Conservation (phyloP, 179 eudicot genomes). For the Silene coronaria region DNA sequence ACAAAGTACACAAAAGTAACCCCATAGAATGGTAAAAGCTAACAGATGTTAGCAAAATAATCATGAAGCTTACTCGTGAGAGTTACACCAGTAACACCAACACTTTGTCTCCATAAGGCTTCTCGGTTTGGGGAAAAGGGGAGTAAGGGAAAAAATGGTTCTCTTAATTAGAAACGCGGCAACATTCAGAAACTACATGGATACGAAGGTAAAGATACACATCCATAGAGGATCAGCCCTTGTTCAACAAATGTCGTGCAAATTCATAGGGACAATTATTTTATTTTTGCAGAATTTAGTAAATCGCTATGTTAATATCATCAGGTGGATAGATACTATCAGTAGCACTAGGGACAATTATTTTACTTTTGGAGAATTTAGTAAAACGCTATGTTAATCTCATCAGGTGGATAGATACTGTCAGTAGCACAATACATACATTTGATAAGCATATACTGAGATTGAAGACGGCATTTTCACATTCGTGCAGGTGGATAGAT, state of each 20-base stretch:
- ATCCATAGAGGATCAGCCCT: not conserved
- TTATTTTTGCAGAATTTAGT: not conserved
- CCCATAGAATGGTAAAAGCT: not conserved
- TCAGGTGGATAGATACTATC: not conserved
- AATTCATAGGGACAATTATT: too few species aligned
- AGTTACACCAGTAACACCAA: not conserved
- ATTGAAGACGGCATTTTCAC: not conserved
- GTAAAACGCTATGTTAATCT: not conserved
- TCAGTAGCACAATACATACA: not conserved
- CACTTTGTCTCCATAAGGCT: not conserved
- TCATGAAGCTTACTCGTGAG: not conserved
- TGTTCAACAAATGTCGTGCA: not conserved
- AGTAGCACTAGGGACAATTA: not conserved
- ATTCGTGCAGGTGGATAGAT: not conserved
- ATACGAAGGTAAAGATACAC: not conserved
- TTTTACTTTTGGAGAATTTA: not conserved
- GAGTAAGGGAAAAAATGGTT: not conserved
- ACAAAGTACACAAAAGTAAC: not conserved
- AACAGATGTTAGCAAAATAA: conserved; percentile 1
- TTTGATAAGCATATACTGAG: not conserved
- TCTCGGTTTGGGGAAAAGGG: not conserved
- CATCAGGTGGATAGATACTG: not conserved
- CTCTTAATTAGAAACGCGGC: not conserved
- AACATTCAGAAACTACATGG: not conserved
- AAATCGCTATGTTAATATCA: not conserved